Evolutionary conservation across 495 filamentous ascomycete genomes (phyloP).

Genomic region (Pyrenula aspistea): DNA sequence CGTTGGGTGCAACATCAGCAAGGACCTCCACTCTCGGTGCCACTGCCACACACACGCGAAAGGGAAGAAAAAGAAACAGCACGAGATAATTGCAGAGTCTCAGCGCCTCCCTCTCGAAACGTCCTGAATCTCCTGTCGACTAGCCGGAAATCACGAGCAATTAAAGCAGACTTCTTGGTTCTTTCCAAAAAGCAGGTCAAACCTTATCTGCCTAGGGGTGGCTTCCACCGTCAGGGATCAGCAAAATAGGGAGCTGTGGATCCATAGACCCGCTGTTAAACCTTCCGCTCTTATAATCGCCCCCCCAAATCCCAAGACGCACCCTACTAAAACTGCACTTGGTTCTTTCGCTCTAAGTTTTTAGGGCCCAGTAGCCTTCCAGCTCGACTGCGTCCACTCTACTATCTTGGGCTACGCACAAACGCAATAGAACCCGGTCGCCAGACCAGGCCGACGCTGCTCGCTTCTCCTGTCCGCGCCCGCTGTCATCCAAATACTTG

Average conservation of each 20-base stretch:
- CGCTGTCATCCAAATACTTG: neutral
- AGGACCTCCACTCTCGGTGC: neutral
- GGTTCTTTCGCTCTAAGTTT: neutral
- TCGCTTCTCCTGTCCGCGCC: neutral
- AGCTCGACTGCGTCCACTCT: neutral
- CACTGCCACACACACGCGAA: neutral
- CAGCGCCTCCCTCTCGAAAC: neutral
- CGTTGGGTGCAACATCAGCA: neutral
- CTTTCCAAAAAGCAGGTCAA: neutral
- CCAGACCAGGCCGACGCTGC: neutral
- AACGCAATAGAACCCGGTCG: neutral
- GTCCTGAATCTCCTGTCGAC: neutral
- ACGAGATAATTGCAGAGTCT: neutral
- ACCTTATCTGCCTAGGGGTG: neutral
- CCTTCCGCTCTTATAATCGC: neutral
- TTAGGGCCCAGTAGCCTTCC: neutral
- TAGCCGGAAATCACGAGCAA: neutral
- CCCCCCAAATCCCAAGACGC: neutral
- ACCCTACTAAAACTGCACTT: neutral
- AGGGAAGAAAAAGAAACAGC: neutral
- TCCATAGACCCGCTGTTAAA: neutral
- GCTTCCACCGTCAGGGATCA: neutral
- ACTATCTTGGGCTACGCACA: neutral
- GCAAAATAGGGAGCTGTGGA: neutral
- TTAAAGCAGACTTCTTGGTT: neutral